A percentile compares a stretch with the other conserved stretches of the same genome.
phyloP scores from a whole-genome alignment of 2,329 filamentous ascomycete genomes.

The Alternaria atra region DNA sequence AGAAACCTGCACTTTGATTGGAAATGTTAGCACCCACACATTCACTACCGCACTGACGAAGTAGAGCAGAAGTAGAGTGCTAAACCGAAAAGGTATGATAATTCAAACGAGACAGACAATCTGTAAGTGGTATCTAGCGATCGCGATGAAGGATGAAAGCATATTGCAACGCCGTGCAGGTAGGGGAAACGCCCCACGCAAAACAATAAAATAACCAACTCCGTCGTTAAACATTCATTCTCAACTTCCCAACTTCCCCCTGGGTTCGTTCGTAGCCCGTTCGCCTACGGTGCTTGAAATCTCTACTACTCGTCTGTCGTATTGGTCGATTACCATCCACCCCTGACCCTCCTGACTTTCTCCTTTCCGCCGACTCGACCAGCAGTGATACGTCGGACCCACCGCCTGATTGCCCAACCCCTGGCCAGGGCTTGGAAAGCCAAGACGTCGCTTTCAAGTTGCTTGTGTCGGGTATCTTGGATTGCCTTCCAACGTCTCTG shows the following conservation, averaged over 20 bases:
- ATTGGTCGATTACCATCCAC: slow-evolving; percentile 42
- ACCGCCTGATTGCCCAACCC: slow-evolving; percentile 52
- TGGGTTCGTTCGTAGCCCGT: background rate
- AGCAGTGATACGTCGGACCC: slow-evolving; percentile 35
- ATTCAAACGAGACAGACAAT: background rate
- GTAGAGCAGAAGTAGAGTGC: background rate
- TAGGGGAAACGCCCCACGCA: background rate
- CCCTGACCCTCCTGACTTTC: slow-evolving; percentile 47
- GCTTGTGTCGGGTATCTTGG: slow-evolving; percentile 45
- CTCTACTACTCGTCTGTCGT: background rate
- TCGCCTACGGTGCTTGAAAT: background rate
- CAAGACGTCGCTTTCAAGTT: slow-evolving; percentile 50
- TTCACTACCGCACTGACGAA: background rate
- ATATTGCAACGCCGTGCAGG: slow-evolving; percentile 1
- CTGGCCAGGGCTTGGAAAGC: slow-evolving; percentile 56
- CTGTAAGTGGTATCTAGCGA: slow-evolving; percentile 2
- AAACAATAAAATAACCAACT: background rate
- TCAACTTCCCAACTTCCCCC: background rate
- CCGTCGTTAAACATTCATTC: background rate
- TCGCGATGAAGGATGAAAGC: background rate
- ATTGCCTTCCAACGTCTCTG: slow-evolving; percentile 57
- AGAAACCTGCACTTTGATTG: background rate
- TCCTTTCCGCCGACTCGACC: slow-evolving; percentile 43
- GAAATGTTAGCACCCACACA: background rate
- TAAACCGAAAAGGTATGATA: background rate